These are phyloP conservation scores for Podospora didyma DNA, from an alignment of 495 filamentous ascomycete genomes.

Conservation along the genomic window DNA sequence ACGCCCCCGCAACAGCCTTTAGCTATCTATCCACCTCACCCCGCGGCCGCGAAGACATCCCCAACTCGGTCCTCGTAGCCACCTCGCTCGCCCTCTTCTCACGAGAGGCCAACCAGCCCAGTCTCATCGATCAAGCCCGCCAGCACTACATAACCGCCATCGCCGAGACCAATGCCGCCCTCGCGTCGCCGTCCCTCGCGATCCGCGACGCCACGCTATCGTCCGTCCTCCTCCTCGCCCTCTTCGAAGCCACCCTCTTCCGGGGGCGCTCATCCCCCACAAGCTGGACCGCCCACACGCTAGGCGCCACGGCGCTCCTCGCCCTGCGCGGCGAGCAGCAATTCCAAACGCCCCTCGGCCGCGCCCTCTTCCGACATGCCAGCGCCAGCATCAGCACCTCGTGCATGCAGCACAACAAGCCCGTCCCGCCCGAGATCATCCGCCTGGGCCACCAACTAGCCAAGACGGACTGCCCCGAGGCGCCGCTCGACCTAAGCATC, in stretches of 20 bases:
- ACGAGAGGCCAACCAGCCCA: too few species aligned
- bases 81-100: too few species aligned
- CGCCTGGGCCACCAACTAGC: neutral
- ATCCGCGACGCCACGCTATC: slow-evolving; percentile 1
- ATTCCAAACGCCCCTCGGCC: neutral
- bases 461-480: too few species aligned
- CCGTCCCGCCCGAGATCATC: neutral
- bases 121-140: neutral
- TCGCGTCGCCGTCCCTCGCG: neutral
- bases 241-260: slow-evolving; percentile 5
- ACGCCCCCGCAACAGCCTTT: too few species aligned
- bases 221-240: slow-evolving; percentile 3
- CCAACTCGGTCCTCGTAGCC: too few species aligned
- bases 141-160: neutral
- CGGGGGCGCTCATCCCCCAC: neutral
- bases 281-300: slow-evolving; percentile 2
- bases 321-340: neutral
- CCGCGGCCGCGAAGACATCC: too few species aligned
- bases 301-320: neutral
- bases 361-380: neutral
- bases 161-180: neutral
- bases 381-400: neutral
- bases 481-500: too few species aligned
- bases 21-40: too few species aligned
- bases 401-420: neutral